Evolutionary conservation across 352 stramenopile genomes (phyloP), one percentile per base, ranked within the genome.

Genomic region (Globisporangium okanoganense): DNA sequence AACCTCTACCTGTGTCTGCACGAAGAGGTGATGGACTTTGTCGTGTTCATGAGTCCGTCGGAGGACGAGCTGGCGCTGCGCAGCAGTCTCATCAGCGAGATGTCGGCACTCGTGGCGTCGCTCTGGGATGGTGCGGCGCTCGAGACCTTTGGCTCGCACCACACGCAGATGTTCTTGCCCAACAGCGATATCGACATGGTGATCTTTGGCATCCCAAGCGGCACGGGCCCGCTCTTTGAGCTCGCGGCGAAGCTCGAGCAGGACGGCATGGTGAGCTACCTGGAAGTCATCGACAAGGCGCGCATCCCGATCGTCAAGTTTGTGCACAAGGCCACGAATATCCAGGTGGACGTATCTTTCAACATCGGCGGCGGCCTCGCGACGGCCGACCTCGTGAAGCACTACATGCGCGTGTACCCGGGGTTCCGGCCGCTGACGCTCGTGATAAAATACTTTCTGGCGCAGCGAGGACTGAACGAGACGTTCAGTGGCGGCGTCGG

Each of bases 241-340:
- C 73, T 86, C 33, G 71, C 82, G 5, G 35, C 75, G 66, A 75
- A 78, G 58, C 69, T 94, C 4, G 62, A 82, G 51, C 67, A 82
- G 60, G 68, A 80, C 10, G 80, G 90, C 29, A 69, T 97, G 45
- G 79, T 97, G 40, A 92, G 74, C 40, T 97, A 97, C 66, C 61
- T 99, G 8, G 94, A 99, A 70, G 88, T 98, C 20, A 97, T 99
- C 68, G 87, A 96, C 71, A 93, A 97, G 51, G 97, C 96, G 3
- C 77, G 89, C 13, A 97, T 99, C 53, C 96, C 96, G 35, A 95
- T 98, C 62, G 95, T 99, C 60, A 99, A 99, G 82, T 95, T 98
- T 63, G 94, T 96, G 25, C 82, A 98, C 72, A 90, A 88, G 58
- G 67, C 79, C 1, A 94, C 82, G 27, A 80, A 85, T 27, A 90